A percentile compares a stretch with the other conserved stretches of the same genome.
Conservation (phyloP, 1,139 yeast genomes). For the Kluyveromyces sp. region DNA sequence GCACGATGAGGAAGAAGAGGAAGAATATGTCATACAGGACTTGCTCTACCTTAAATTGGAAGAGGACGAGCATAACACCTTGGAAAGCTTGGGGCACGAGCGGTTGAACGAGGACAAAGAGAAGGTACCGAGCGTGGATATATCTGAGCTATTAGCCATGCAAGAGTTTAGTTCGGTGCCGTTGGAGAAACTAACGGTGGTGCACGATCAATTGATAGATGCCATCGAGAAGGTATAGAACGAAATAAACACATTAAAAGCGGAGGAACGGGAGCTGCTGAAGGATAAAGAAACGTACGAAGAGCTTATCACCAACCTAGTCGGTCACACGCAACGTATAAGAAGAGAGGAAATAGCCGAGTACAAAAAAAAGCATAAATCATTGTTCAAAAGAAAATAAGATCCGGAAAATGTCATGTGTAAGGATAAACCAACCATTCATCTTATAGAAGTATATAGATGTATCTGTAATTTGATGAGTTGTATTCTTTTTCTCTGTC, state of each 20-base stretch:
- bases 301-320: constrained; percentile 26
- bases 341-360: constrained; percentile 28
- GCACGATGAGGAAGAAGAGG: neutral
- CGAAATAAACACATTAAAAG: constrained; percentile 15
- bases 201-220: constrained; percentile 24
- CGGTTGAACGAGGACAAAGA: constrained; percentile 8
- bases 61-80: constrained; percentile 14
- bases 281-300: constrained; percentile 27
- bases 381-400: constrained; percentile 14
- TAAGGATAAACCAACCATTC: neutral
- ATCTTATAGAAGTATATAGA: constrained; percentile 1
- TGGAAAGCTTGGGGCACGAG: constrained; percentile 16
- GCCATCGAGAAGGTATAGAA: constrained; percentile 18
- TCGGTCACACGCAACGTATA: constrained; percentile 30
- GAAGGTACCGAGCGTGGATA: constrained; percentile 10
- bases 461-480: constrained; percentile 30
- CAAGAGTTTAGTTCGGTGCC: constrained; percentile 1
- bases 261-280: constrained; percentile 14
- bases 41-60: neutral
- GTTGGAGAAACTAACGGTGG: constrained; percentile 9
- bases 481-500: constrained; percentile 45
- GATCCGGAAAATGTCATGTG: constrained; percentile 12
- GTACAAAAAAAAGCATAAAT: constrained; percentile 20
- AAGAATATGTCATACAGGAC: constrained; percentile 3
- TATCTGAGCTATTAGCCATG: neutral